Evolutionary conservation across 108 stramenopile genomes (phyloP), one percentile per base, ranked within the genome.

Genomic region (Epipyxis sp.): DNA sequence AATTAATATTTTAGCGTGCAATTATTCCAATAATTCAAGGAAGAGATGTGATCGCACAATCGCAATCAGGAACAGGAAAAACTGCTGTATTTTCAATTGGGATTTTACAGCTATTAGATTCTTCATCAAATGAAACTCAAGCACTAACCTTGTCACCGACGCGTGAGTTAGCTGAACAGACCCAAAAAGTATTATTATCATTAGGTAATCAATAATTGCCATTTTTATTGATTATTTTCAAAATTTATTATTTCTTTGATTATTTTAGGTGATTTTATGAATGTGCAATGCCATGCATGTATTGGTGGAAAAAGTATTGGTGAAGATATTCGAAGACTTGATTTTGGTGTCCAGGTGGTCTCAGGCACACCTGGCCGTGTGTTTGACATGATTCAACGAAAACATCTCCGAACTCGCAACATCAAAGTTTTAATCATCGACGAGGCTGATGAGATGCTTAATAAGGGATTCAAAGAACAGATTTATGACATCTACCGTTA

Each of bases 391-490:
- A 94, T 99, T 77, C 86, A 91, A 59, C 87, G 98, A 44, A 90
- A 91, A 74, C 89, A 94, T 71, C 85, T 99, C 50, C 77, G 82
- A 37, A 94, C 94, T 50, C 67, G 77, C 1, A 81, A 85, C 40
- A 69, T 99, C 43, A 94, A 94, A 85, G 88, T 93, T 32, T 86
- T 95, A 59, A 92, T 99, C 69, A 89, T 99, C 79, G 98, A 99
- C 78, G 98, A 99, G 79, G 98, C 98, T n/a, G 98, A 99, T 86
- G 98, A 99, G 87, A 95, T 99, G 93, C 83, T 99, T 29, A 88
- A 88, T 80, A 84, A 90, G 59, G 98, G 97, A 0, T 99, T 99
- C 90, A 97, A 99, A 81, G 98, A 95, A 69, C 98, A 99, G 85
- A 96, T 99, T 83, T 99, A 99, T 80, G 97, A 99, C 83, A 97